A percentile compares a stretch with the other conserved stretches of the same genome.
These are phyloP conservation scores for Lunularia cruciata DNA, from an alignment of 225 moss, liverwort and hornwort species.

Conservation along the genomic window DNA sequence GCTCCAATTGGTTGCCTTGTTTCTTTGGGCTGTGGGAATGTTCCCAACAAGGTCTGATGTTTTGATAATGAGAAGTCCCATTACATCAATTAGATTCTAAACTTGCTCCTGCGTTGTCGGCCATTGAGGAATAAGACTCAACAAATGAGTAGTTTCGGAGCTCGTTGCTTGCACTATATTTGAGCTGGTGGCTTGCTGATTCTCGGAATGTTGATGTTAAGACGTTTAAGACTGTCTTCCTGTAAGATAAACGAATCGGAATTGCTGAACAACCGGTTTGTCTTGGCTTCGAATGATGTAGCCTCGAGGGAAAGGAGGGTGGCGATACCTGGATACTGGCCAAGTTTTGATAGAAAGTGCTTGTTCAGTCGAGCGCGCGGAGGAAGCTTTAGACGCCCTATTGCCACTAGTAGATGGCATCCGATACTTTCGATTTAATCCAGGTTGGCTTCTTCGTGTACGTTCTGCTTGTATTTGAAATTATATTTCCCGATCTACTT, in stretches of 20 bases:
- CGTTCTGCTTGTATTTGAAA: no score
- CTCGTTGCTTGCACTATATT: no score
- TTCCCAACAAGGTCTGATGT: constrained; percentile 73
- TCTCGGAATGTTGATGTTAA: neutral
- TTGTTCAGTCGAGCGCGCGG: constrained; percentile 94
- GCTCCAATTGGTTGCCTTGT: constrained; percentile 81
- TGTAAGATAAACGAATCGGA: neutral
- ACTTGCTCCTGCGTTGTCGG: neutral
- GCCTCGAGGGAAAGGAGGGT: constrained; percentile 97
- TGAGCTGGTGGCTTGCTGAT: neutral
- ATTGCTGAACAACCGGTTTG: neutral
- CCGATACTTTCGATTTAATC: constrained; percentile 99
- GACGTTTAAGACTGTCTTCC: no score
- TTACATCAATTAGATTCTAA: neutral
- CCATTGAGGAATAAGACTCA: no score
- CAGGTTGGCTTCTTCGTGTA: constrained; percentile 72
- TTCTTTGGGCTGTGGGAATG: constrained; percentile 91
- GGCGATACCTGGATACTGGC: constrained; percentile 98
- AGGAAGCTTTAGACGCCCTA: constrained; percentile 98
- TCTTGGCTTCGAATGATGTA: constrained; percentile 37
- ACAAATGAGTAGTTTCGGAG: neutral
- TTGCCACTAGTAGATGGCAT: constrained; percentile 88
- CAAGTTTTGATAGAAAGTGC: constrained; percentile 99
- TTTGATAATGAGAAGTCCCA: neutral
- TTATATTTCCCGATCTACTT: no score